These are phyloP conservation scores for Epichloe scottii DNA, from an alignment of 2,329 filamentous ascomycete genomes.

Conservation along the genomic window DNA sequence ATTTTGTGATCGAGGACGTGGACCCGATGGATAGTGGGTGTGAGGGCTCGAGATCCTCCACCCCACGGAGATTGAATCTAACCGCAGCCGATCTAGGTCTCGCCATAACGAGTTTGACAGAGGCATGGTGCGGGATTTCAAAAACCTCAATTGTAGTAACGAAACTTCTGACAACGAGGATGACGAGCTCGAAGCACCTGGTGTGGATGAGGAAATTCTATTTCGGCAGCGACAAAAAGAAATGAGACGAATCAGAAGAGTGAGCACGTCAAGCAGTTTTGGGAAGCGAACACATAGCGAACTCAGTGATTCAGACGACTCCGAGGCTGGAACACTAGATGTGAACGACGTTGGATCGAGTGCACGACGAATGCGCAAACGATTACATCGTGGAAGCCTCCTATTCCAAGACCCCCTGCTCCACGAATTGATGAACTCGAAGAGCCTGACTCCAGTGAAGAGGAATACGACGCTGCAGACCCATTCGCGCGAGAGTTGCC, in stretches of 20 bases:
- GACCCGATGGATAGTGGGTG: conserved; percentile 32
- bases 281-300: conserved; percentile 43
- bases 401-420: conserved; percentile 37
- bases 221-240: conserved; percentile 30
- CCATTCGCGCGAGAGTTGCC: conserved; percentile 36
- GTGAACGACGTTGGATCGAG: conserved; percentile 32
- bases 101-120: conserved; percentile 27
- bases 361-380: conserved; percentile 34
- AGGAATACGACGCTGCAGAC: conserved; percentile 27
- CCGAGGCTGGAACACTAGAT: conserved; percentile 26
- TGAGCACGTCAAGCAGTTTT: conserved; percentile 41
- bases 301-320: conserved; percentile 37
- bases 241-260: conserved; percentile 30
- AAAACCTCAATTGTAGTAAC: conserved; percentile 32
- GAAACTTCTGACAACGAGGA: conserved; percentile 25
- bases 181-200: conserved; percentile 13
- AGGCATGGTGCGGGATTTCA: conserved; percentile 30
- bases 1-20: conserved; percentile 34
- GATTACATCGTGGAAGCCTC: conserved; percentile 33
- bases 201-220: conserved; percentile 25
- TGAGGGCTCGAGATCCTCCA: conserved; percentile 28
- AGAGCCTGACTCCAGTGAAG: conserved; percentile 36
- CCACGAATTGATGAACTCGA: conserved; percentile 41
- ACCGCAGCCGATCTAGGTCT: conserved; percentile 28
- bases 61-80: conserved; percentile 35